Conservation (phyloP, 2,329 filamentous ascomycete species). For the Aureobasidium subglaciale region DNA sequence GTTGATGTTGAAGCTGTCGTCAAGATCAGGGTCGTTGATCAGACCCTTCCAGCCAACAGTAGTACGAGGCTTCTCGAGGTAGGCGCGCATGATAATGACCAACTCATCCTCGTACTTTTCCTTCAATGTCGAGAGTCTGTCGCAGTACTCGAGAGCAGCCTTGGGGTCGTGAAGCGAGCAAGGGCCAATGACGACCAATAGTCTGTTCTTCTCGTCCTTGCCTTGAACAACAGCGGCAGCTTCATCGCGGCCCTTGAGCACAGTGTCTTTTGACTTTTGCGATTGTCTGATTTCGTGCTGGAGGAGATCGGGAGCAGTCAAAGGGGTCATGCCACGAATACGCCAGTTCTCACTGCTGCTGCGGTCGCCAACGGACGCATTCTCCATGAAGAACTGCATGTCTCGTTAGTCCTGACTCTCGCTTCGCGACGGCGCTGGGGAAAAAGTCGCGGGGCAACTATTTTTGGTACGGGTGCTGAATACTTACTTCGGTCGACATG, state of each 20-base stretch:
- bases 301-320: slow-evolving; percentile 88
- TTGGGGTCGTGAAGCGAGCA: slow-evolving; percentile 96
- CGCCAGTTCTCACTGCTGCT: slow-evolving; percentile 45
- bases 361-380: slow-evolving; percentile 43
- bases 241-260: slow-evolving; percentile 54
- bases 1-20: slow-evolving; percentile 98
- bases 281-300: slow-evolving; percentile 77
- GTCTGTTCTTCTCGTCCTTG: slow-evolving; percentile 47
- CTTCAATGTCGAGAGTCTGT: slow-evolving; percentile 70
- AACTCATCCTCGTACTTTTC: slow-evolving; percentile 85
- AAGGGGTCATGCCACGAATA: slow-evolving; percentile 76
- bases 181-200: slow-evolving; percentile 81
- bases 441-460: background rate
- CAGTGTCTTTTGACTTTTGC: slow-evolving; percentile 45
- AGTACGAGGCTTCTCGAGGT: slow-evolving; percentile 96
- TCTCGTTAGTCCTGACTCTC: slow-evolving; percentile 14
- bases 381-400: slow-evolving; percentile 43
- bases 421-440: background rate
- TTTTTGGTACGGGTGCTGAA: background rate
- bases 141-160: slow-evolving; percentile 88
- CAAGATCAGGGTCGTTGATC: slow-evolving; percentile 97
- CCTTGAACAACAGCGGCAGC: slow-evolving; percentile 55
- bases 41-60: slow-evolving; percentile 98
- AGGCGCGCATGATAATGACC: slow-evolving; percentile 93
- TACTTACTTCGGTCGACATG: slow-evolving; percentile 1